phyloP scores from a whole-genome alignment of 768 basidiomycete species.

The Boletus pseudo-olivaceus region DNA sequence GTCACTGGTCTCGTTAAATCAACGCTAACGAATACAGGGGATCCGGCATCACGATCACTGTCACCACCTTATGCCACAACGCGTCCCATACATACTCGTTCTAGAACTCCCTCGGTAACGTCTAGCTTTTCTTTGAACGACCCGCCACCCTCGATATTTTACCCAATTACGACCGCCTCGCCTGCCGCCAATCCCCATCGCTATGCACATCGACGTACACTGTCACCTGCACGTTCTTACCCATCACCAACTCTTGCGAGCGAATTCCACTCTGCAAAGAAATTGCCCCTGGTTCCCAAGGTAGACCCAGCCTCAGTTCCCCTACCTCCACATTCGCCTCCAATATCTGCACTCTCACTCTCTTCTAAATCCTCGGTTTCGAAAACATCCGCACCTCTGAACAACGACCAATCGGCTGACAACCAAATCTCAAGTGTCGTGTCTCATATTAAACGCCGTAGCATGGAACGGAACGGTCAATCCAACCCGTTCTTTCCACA shows the following conservation, averaged over 20 bases:
- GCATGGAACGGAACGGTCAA: constrained; percentile 23
- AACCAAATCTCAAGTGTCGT: constrained; percentile 40
- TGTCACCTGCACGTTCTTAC: constrained; percentile 33
- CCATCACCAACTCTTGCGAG: constrained; percentile 26
- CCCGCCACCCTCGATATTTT: constrained; percentile 34
- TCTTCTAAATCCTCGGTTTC: constrained; percentile 76
- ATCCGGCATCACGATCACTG: constrained; percentile 40
- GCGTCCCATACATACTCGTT: constrained; percentile 26
- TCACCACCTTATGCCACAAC: constrained; percentile 32
- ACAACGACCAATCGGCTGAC: constrained; percentile 37
- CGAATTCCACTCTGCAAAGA: constrained; percentile 18
- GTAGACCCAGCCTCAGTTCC: constrained; percentile 57
- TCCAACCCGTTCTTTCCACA: constrained; percentile 12
- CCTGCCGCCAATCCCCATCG: constrained; percentile 61
- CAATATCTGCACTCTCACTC: constrained; percentile 65
- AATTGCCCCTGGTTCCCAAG: constrained; percentile 24
- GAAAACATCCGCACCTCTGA: constrained; percentile 43
- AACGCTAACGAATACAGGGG: constrained; percentile 11
- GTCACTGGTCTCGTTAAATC: constrained; percentile 48
- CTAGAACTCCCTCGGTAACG: constrained; percentile 30
- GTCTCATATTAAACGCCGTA: constrained; percentile 39
- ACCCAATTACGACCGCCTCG: constrained; percentile 55
- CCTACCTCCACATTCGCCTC: constrained; percentile 68
- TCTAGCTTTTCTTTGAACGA: constrained; percentile 26
- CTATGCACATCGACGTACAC: constrained; percentile 37